Base-by-base conservation (phyloP, 1,284 basidiomycete genomes). In the Cryptococcus sp. region DNA sequence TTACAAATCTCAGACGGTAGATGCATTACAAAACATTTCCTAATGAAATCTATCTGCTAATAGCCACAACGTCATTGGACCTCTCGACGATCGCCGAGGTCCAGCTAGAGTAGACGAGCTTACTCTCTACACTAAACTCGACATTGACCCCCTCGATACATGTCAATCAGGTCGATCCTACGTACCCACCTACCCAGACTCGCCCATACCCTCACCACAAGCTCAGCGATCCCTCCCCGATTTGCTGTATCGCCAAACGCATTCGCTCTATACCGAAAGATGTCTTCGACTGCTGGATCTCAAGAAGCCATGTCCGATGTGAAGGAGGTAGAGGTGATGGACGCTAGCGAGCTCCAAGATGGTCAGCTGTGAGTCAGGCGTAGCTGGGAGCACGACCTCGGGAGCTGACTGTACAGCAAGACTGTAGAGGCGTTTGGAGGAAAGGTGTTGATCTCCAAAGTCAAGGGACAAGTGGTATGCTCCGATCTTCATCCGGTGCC, bases 391-490 rank as follows among this genome's bases (percentile, higher is more conserved):
- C 14, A 24, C 5, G 16, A n/a, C 7, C 2, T 25, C 2, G 28
- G 40, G n/a, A n/a, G n/a, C 47, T 53, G 45, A 45, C 23, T 21
- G 1, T 9, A 36, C 35, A 66, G 64, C 60, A 74, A 73, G 54
- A 82, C 91, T 64, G 86, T 94, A 43, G 77, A 79, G 9, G 91
- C 93, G 68, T 85, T 67, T 68, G 74, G 74, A 24, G 87, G 87
- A 41, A 87, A 88, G 71, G 82, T 92, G 32, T 77, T 94, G 11
- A 71, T 94, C 14, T 85, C 85, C 51, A 84, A 85, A 50, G 72
- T 93, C 23, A 83, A 83, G 22, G 82, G 86, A 62, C 80, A 84
- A 58, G 47, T 73, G 22, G 67, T 69, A 41, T 51, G 65, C 59
- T 22, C 38, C 39, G 7, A 35, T 19, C 22, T 12, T 31, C 73